Evolutionary conservation across 1,284 basidiomycete genomes (phyloP), one percentile per base, ranked within the genome.

Genomic region (Ganoderma lingzhi): DNA sequence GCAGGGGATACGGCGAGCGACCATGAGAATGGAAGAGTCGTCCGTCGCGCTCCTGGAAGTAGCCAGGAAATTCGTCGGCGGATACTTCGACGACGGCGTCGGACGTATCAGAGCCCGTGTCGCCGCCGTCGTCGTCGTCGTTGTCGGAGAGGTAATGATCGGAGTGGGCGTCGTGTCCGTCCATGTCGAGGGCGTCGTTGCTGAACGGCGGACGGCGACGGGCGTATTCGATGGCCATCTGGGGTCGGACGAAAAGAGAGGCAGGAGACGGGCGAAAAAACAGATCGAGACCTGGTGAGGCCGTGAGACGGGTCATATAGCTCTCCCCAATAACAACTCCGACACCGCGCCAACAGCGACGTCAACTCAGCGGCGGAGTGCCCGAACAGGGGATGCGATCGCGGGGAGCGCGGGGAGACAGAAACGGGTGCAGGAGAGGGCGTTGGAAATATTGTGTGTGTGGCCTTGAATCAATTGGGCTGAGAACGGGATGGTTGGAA

Each of bases 1-100:
- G 91, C 65, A 93, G 80, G 37, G 88, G 89, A 76, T 93, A 93
- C 66, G 86, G 88, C 70, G 80, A 82, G 68, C 82, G 82, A 80
- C 81, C 82, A 84, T 87, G 86, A 77, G 90, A 89, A 83, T 88
- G 87, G 81, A 89, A 93, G 78, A 92, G 86, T 56, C 90, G 83
- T 61, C 83, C 86, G 73, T 83, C 80, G 17, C 82, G 81, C 73
- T 90, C 87, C 51, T 75, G 75, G 74, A 93, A 93, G 79, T 88
- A 88, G 19, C 61, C 65, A 0, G 88, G 86, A 74, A 90, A 87
- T 2, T 92, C 90, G 41, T 86, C 81, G 62, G 80, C 76, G 68
- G 77, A 77, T 17, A 87, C 67, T 71, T 84, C 82, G 2, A 79
- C 81, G 62, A 86, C 72, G 63, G 80, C 76, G 17, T 83, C 83